A percentile compares a stretch with the other conserved stretches of the same genome.
Evolutionary conservation across 768 basidiomycete genomes (phyloP).

Genomic region (Boletus rufocinnamomeus): DNA sequence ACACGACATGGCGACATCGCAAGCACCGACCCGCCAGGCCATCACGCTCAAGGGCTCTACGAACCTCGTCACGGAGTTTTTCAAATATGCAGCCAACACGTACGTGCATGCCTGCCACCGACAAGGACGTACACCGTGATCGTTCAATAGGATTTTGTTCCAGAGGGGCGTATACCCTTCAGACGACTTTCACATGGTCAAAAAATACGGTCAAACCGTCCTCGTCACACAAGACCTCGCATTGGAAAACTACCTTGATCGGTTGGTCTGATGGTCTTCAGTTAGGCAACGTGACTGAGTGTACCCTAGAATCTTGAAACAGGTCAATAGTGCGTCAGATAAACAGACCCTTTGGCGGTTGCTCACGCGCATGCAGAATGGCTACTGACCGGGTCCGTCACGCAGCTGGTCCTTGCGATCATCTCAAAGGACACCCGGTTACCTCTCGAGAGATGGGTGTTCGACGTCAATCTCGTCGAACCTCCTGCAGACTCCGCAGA

Average conservation of each 20-base stretch:
- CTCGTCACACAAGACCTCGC: slow-evolving; percentile 92
- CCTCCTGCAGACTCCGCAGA: slow-evolving; percentile 51
- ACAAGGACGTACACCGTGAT: neutral
- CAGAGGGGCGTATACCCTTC: slow-evolving; percentile 96
- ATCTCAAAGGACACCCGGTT: slow-evolving; percentile 92
- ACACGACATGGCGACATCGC: slow-evolving; percentile 44
- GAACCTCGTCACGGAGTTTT: slow-evolving; percentile 94
- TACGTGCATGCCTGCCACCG: slow-evolving; percentile 40
- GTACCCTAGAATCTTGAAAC: slow-evolving; percentile 75
- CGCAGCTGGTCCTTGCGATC: slow-evolving; percentile 92
- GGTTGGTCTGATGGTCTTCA: slow-evolving; percentile 39
- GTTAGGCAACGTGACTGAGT: neutral
- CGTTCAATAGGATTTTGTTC: slow-evolving; percentile 75
- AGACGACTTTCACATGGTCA: slow-evolving; percentile 99
- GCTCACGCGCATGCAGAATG: slow-evolving; percentile 60
- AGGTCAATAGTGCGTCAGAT: slow-evolving; percentile 78
- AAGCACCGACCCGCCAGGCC: slow-evolving; percentile 59
- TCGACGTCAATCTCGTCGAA: slow-evolving; percentile 87
- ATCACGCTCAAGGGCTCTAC: slow-evolving; percentile 97
- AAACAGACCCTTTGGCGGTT: neutral
- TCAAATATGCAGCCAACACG: slow-evolving; percentile 99
- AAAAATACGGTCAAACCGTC: slow-evolving; percentile 97
- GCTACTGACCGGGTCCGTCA: slow-evolving; percentile 90
- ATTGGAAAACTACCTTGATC: slow-evolving; percentile 90
- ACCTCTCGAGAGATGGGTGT: slow-evolving; percentile 97